Evolutionary conservation across 192 early-diverging fungal species (phyloP), one percentile per base, ranked within the genome.

Genomic region (Glomus cerebriforme): DNA sequence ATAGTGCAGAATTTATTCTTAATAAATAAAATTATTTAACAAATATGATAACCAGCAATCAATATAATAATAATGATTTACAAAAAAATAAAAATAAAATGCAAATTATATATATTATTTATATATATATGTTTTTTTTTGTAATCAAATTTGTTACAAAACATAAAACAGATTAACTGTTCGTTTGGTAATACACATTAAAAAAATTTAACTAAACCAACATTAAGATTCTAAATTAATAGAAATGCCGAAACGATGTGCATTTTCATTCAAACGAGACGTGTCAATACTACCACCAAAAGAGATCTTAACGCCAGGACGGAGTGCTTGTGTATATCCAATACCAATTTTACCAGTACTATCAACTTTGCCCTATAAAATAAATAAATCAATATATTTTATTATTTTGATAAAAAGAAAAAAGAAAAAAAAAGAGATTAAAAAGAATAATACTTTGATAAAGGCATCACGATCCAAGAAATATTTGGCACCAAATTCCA

Each of bases 401-500:
- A 13, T 26, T 12, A 58, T 70, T 4, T 37, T 45, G 47, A 32
- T n/a, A 60, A 31, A 13, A 22, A n/a, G 19, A 43, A 71, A 59
- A 73, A 26, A 24, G 10, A 22, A n/a, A 32, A 43, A 71, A 59
- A 73, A 26, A 24, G 10, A 13, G 22, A 31, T 22, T 8, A 19
- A 22, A n/a, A 22, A 0, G 4, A 74, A 22, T 29, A 59, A 32
- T 59, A 78, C 77, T 34, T 98, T 98, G 82, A 96, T 88, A 78
- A 93, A 97, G 72, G 96, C 92, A 83, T 89, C 88, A 79, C 86
- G 86, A 90, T 99, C 97, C 63, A 99, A 87, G 78, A 90, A 85
- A 88, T 95, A 94, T 91, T 98, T 98, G 88, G 95, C 92, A 81
- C 95, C 97, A 77, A 98, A 91, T 88, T 99, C 97, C 15, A 97